Base-by-base conservation (phyloP, 768 basidiomycete genomes). In the Leucocoprinus birnbaumii region DNA sequence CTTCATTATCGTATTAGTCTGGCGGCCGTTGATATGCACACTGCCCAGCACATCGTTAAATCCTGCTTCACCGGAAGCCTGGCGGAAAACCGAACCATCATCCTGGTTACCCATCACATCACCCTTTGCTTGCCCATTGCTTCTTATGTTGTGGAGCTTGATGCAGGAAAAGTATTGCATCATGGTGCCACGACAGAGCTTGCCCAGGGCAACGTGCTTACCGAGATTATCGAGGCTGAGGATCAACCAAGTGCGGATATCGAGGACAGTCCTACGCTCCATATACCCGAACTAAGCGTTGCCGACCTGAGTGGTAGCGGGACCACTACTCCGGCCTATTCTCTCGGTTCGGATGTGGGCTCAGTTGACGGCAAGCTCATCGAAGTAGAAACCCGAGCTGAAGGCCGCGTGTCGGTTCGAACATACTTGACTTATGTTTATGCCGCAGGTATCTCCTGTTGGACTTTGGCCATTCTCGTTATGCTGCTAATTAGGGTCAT, bases 61-160 rank as follows among this genome's bases (percentile, higher is more conserved):
- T 71, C 80, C 34, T 90, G 88, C 58, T 69, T 94, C 14, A 72
- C 72, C 8, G 85, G 91, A 7, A 68, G 75, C 1, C 73, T 94
- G 14, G 80, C 86, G 57, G 68, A 70, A 14, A 79, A 75, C 48
- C 76, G 91, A 14, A 94, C 91, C 0, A 79, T 93, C 59, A 78
- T 94, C 55, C 77, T 95, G 16, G 89, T 94, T 50, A 93, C 91
- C 0, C 92, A 95, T 64, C 89, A 92, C 63, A 81, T 90, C 54
- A 78, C 75, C 31, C 75, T 93, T 5, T 89, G 88, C 61, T 73
- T 89, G 0, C 85, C 88, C 0, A 71, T 78, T 16, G 84, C 90
- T 0, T 70, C 80, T 1, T 87, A 88, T 68, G 74, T 91, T 8
- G 75, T 93, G 18, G 84, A 86, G 61, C 67, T 89, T 9, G 71